Conservation (phyloP, 2,329 filamentous ascomycete genomes). For the Botryosphaeria agaves region DNA sequence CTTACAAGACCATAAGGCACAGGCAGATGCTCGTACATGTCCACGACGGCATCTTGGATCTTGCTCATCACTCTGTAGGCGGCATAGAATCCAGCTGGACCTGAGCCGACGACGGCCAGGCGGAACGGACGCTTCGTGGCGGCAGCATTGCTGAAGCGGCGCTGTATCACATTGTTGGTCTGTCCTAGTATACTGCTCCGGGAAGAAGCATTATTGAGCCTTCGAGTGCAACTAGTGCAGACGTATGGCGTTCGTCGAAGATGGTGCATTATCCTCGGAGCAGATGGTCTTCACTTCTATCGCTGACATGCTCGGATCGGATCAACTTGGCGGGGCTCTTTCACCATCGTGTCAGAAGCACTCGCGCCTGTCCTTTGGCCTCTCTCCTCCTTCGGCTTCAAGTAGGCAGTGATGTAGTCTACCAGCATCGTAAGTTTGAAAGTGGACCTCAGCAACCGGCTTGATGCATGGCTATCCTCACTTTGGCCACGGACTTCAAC, state of each 20-base stretch:
- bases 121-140: conserved; percentile 37
- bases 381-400: too few relatives aligned
- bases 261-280: conserved; percentile 12
- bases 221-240: conserved; percentile 13
- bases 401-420: too few relatives aligned
- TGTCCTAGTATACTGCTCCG: neutral
- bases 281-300: too few relatives aligned
- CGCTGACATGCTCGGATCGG: too few relatives aligned
- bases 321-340: too few relatives aligned
- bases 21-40: conserved; percentile 93
- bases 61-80: conserved; percentile 70
- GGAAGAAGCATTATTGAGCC: conserved; percentile 2
- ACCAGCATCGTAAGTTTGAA: too few relatives aligned
- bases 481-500: too few relatives aligned
- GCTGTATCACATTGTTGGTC: neutral
- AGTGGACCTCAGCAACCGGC: too few relatives aligned
- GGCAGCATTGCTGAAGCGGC: conserved; percentile 10
- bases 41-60: conserved; percentile 53
- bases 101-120: conserved; percentile 80
- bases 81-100: conserved; percentile 91
- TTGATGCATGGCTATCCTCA: too few relatives aligned
- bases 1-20: conserved; percentile 85
- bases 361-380: too few relatives aligned
- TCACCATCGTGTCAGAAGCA: too few relatives aligned
- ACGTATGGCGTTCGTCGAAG: conserved; percentile 9